Evolutionary conservation across 768 basidiomycete genomes (phyloP), one percentile per base, ranked within the genome.

Genomic region (Crepidotus variabilis): DNA sequence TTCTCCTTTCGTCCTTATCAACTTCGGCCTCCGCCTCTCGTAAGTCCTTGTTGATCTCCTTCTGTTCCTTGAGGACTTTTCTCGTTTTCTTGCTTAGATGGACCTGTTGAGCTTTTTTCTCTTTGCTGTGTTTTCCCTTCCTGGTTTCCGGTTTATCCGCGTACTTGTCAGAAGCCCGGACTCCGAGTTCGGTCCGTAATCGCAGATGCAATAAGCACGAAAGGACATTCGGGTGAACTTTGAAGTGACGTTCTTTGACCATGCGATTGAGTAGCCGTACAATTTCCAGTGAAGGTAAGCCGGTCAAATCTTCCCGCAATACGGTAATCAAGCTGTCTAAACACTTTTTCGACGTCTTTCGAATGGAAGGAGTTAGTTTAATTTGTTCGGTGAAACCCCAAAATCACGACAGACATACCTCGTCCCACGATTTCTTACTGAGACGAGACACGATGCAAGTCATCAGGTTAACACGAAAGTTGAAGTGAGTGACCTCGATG

Each of bases 21-120:
- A 98, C 86, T 65, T 94, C 92, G 23, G 92, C 94, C 67, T 91
- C 94, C 18, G 96, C 97, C 68, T 97, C 96, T 52, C 84, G 86
- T 74, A 98, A 84, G 72, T 98, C 95, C 67, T 87, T 87, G 69
- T 91, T 84, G 50, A 98, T 94, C 65, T 86, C 92, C 69, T 92
- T 88, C 66, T 83, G 84, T 74, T 98, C 96, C 71, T 90, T 95
- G 60, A 88, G 72, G 32, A 75, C 83, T 72, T 94, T 95, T 70
- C 81, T 86, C 47, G 88, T 82, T 72, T 94, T 98, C 77, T 98
- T 99, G 73, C 92, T 97, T 60, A 94, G 72, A 78, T 95, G 88
- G 20, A 85, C 84, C 63, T 81, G 78, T 21, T 81, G 80, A 8
- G 79, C 73, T 52, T 76, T 75, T 71, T 86, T 88, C 50, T 77